A percentile compares a stretch with the other conserved stretches of the same genome.
phyloP scores from a whole-genome alignment of 2,329 filamentous ascomycete genomes.

The Ophiostoma pallidulum region DNA sequence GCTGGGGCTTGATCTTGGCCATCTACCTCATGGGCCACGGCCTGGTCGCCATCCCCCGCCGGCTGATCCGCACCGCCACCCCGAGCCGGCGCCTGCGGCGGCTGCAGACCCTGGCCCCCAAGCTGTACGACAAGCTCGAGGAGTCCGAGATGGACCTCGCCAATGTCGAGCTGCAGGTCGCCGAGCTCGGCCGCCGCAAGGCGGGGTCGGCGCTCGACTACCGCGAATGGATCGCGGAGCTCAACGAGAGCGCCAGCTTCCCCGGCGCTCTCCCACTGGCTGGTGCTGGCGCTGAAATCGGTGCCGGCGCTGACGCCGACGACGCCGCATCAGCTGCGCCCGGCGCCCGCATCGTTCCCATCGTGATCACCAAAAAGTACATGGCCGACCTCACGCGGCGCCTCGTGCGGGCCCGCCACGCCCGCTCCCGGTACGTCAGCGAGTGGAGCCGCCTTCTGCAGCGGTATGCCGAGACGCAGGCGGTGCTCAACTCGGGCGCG shows the following conservation, averaged over 20 bases:
- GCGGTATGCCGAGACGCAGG: conserved; percentile 65
- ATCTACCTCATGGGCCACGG: conserved; percentile 98
- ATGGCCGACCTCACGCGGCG: conserved; percentile 81
- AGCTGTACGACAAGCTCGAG: conserved; percentile 75
- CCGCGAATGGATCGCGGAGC: conserved; percentile 91
- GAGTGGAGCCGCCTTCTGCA: conserved; percentile 77
- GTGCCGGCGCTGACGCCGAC: conserved; percentile 20
- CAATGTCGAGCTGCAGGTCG: conserved; percentile 70
- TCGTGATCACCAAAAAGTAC: conserved; percentile 86
- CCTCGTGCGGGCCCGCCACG: conserved; percentile 71
- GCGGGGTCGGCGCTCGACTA: conserved; percentile 65
- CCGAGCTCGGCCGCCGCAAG: conserved; percentile 71
- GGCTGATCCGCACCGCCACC: conserved; percentile 69
- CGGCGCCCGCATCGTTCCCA: conserved; percentile 50
- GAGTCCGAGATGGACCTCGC: conserved; percentile 74
- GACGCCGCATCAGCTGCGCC: conserved; percentile 25
- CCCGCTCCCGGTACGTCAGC: conserved; percentile 69
- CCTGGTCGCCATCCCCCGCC: conserved; percentile 79
- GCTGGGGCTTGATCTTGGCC: conserved; percentile 81
- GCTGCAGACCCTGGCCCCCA: conserved; percentile 70
- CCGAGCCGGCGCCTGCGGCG: conserved; percentile 64
- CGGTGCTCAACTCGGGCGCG: conserved; percentile 71
- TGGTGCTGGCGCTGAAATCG: no score
- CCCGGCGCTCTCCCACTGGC: conserved; percentile 49
- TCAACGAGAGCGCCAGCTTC: conserved; percentile 66